Evolutionary conservation across 2,329 filamentous ascomycete species (phyloP).

Genomic region (Ceratocystis albifundus): DNA sequence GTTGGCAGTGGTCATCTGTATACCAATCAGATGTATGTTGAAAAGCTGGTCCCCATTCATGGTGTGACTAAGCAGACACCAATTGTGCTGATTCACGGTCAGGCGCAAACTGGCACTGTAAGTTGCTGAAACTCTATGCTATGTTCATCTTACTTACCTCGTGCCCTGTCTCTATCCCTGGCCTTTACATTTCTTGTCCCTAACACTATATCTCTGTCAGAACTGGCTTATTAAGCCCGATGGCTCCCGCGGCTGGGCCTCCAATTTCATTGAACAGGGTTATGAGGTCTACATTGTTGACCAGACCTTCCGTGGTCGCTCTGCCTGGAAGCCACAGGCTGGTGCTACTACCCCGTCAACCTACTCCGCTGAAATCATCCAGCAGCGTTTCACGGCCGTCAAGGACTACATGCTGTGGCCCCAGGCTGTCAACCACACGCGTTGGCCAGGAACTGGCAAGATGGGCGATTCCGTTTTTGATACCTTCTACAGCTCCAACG

Average conservation of each 20-base stretch:
- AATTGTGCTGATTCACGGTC: conserved; percentile 36
- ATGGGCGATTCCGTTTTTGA: conserved; percentile 35
- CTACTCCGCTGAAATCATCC: conserved; percentile 31
- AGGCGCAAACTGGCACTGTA: conserved; percentile 32
- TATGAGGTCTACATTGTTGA: conserved; percentile 40
- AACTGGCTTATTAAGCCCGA: conserved; percentile 40
- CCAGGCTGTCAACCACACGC: conserved; percentile 33
- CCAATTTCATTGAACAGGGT: conserved; percentile 36
- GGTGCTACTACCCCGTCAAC: conserved; percentile 25
- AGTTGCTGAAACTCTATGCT: conserved; percentile 26
- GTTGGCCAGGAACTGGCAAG: conserved; percentile 34
- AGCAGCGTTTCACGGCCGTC: conserved; percentile 33
- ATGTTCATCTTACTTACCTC: conserved; percentile 21
- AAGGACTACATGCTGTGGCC: conserved; percentile 32
- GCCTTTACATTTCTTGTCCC: background rate
- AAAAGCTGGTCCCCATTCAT: conserved; percentile 33
- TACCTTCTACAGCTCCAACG: conserved; percentile 33
- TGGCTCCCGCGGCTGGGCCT: conserved; percentile 38
- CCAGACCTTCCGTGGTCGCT: conserved; percentile 37
- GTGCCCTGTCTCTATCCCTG: background rate
- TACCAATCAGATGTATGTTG: conserved; percentile 42
- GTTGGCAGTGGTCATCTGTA: conserved; percentile 25
- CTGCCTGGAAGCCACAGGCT: conserved; percentile 32
- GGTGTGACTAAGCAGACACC: conserved; percentile 28
- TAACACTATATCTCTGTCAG: conserved; percentile 25